Evolutionary conservation across 352 stramenopile species (phyloP).

Genomic region (Sclerospora graminicola): DNA sequence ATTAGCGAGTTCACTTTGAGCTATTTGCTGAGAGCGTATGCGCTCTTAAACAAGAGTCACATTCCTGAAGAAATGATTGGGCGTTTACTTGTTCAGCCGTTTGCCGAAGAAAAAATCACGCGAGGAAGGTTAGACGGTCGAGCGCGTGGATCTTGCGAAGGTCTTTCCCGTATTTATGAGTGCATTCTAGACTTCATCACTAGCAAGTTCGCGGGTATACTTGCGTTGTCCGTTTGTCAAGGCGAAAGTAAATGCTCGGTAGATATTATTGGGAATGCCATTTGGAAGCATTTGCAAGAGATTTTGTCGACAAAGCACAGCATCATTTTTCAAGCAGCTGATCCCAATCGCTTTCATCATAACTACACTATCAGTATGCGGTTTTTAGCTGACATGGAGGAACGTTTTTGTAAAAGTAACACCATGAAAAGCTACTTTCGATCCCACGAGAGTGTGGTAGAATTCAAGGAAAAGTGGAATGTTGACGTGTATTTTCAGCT

Average conservation of each 20-base stretch:
- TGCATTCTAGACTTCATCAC: slow-evolving; percentile 61
- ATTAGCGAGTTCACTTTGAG: slow-evolving; percentile 55
- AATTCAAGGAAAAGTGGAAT: slow-evolving; percentile 86
- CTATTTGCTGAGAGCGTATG: slow-evolving; percentile 67
- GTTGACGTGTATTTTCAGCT: slow-evolving; percentile 84
- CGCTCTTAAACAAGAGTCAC: slow-evolving; percentile 59
- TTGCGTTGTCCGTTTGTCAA: slow-evolving; percentile 57
- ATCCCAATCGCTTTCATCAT: slow-evolving; percentile 70
- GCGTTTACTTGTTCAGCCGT: slow-evolving; percentile 62
- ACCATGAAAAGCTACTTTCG: slow-evolving; percentile 56
- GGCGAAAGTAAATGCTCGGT: slow-evolving; percentile 54
- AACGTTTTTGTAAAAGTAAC: slow-evolving; percentile 40
- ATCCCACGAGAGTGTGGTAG: slow-evolving; percentile 52
- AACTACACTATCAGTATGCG: slow-evolving; percentile 72
- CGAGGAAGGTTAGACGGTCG: slow-evolving; percentile 64
- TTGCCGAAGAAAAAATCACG: slow-evolving; percentile 69
- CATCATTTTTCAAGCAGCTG: slow-evolving; percentile 76
- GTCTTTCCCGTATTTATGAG: slow-evolving; percentile 61
- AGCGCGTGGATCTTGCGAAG: slow-evolving; percentile 65
- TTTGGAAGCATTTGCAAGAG: slow-evolving; percentile 72
- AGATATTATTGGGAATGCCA: slow-evolving; percentile 69
- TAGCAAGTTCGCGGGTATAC: slow-evolving; percentile 52
- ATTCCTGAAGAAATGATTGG: slow-evolving; percentile 80
- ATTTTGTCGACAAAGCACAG: slow-evolving; percentile 57
- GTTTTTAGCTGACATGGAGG: slow-evolving; percentile 51